Evolutionary conservation across 306 rosid species (phyloP), one percentile per base, ranked within the genome.

Genomic region (Adenanthera pavonina): DNA sequence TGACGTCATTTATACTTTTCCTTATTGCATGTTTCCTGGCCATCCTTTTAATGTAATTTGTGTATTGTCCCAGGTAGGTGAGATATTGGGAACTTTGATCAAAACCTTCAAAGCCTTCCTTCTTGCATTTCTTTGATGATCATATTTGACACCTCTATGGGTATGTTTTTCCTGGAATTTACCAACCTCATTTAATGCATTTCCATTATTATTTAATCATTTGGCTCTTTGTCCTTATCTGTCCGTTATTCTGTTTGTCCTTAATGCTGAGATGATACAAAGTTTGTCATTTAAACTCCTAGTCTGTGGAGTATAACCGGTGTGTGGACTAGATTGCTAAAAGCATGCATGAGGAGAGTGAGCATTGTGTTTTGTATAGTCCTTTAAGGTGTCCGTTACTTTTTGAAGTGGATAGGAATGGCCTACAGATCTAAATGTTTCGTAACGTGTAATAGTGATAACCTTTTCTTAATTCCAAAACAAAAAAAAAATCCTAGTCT

Each of bases 91-190:
- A 83, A 94, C 97, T 76, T 80, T 96, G 92, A 96, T 96, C 80
- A 94, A 96, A 87, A 96, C 98, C 54, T 96, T 96, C 86, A 94
- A 92, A 90, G 94, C 92, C 30, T 69, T 88, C 97, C 83, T 96
- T 96, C 95, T 90, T 96, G 75, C 98, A 92, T 15, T 94, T 96
- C 89, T 96, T 96, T 76, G 97, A 69, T 88, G 98, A 56, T 89
- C 99, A 16, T 96, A 96, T 92, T 71, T 96, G 83, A 96, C 98
- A 25, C 99, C 99, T 88, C 94, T 96, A 98, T 96, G 99, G 99
- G 99, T 96, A 89, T 86, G 99, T 92, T 80, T 41, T 30, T 25
- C 13, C 25, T 33, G 47, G 54, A 78, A 67, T 69, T 76, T 47
- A 13, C 51, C 54, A 19, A 40, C 40, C 43, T 35, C 78, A 11